Evolutionary conservation across 345 rosid species (phyloP).

Genomic region (Gossypium rotundifolium): DNA sequence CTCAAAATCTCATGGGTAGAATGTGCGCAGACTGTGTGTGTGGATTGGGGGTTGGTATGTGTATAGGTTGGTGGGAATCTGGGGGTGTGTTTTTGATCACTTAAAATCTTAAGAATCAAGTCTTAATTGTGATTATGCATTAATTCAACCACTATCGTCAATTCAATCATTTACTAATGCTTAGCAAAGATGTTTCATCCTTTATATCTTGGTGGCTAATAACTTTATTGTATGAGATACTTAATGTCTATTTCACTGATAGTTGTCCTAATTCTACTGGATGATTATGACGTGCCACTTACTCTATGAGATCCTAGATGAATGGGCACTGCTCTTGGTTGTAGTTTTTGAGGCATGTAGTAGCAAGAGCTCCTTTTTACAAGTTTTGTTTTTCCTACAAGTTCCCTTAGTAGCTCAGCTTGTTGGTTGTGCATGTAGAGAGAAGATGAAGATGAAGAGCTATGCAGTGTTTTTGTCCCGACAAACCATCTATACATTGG

Average conservation of each 20-base stretch:
- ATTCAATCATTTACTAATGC: background rate
- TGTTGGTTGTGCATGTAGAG: conserved; percentile 28
- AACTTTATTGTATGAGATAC: background rate
- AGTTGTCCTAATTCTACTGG: background rate
- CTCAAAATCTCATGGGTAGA: background rate
- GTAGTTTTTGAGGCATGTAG: background rate
- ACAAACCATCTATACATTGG: conserved; percentile 67
- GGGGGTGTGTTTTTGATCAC: background rate
- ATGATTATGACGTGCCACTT: background rate
- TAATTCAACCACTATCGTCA: background rate
- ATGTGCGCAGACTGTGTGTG: background rate
- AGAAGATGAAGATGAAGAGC: conserved; percentile 62
- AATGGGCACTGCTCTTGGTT: background rate
- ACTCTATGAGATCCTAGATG: background rate
- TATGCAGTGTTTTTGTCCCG: conserved; percentile 66
- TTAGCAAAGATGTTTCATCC: background rate
- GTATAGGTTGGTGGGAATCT: background rate
- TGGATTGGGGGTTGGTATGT: background rate
- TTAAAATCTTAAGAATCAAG: background rate
- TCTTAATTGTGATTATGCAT: background rate
- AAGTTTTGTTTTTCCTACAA: background rate
- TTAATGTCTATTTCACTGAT: background rate
- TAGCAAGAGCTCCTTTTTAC: background rate
- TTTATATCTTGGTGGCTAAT: background rate
- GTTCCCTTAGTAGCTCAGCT: conserved; percentile 4